These are phyloP conservation scores for Gaeumannomyces tritici DNA, from an alignment of 2,329 filamentous ascomycete genomes.

Conservation along the genomic window DNA sequence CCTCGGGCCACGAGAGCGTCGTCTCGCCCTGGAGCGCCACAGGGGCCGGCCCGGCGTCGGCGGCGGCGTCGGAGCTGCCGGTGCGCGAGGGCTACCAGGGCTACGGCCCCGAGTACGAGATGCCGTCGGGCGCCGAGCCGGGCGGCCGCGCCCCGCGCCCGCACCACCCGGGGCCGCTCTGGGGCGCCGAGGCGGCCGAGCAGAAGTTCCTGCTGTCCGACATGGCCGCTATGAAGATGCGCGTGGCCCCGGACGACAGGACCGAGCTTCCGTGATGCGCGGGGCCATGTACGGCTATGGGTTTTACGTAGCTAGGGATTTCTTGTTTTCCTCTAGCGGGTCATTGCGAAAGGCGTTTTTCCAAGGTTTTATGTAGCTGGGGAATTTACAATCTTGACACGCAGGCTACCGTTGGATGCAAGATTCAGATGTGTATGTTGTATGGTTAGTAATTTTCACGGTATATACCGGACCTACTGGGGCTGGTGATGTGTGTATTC, in stretches of 20 bases:
- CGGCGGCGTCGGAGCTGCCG: slow-evolving; percentile 2
- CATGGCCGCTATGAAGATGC: background rate
- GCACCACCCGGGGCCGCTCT: background rate
- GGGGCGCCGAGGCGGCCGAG: background rate
- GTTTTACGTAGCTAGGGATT: background rate
- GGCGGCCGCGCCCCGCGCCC: background rate
- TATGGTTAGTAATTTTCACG: no score
- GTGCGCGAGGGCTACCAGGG: slow-evolving; percentile 1
- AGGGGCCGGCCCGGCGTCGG: no score
- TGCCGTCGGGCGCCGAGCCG: background rate
- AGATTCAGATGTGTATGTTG: no score
- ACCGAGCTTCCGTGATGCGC: background rate
- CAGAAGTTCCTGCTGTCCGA: slow-evolving; percentile 3
- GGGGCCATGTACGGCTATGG: background rate
- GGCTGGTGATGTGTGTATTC: no score
- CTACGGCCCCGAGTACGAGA: slow-evolving; percentile 4
- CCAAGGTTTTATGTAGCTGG: background rate
- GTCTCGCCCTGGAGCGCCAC: slow-evolving; percentile 3
- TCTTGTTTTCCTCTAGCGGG: background rate
- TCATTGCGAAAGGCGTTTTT: background rate
- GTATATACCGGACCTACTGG: no score
- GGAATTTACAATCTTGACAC: background rate
- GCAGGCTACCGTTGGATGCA: no score
- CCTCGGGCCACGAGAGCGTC: background rate
- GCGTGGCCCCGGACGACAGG: background rate